These are phyloP conservation scores for Pseudodiploospora longispora DNA, from an alignment of 2,329 filamentous ascomycete species.

Conservation along the genomic window DNA sequence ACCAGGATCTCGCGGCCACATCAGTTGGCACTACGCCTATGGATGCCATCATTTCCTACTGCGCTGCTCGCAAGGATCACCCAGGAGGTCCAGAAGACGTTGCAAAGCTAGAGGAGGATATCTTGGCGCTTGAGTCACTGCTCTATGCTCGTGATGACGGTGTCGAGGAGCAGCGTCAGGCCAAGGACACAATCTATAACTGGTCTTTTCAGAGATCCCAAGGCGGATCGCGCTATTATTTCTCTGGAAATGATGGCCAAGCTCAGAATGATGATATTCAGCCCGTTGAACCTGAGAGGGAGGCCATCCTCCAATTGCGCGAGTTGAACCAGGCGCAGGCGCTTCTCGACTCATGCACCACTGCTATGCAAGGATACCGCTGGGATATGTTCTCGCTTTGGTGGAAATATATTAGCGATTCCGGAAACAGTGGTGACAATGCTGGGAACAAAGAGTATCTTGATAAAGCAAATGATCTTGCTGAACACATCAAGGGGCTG, in stretches of 20 bases:
- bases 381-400: conserved; percentile 33
- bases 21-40: conserved; percentile 29
- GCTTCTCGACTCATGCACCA: conserved; percentile 13
- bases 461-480: background rate
- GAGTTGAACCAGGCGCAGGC: conserved; percentile 16
- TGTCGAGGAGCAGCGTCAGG: conserved; percentile 21
- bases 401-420: conserved; percentile 28
- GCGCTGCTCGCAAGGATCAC: conserved; percentile 17
- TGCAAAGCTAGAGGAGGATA: conserved; percentile 17
- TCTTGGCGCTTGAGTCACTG: conserved; percentile 18
- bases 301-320: conserved; percentile 3
- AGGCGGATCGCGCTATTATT: conserved; percentile 12
- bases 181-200: conserved; percentile 21
- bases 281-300: conserved; percentile 1
- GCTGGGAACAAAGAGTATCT: background rate
- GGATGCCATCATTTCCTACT: conserved; percentile 29
- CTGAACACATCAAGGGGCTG: background rate
- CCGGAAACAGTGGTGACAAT: conserved; percentile 9
- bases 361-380: conserved; percentile 13
- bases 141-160: conserved; percentile 22
- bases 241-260: background rate
- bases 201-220: conserved; percentile 17
- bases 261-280: background rate
- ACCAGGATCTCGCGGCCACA: conserved; percentile 17
- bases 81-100: conserved; percentile 3